A percentile compares a stretch with the other conserved stretches of the same genome.
phyloP scores from a whole-genome alignment of 2,329 filamentous ascomycete genomes.

The Penicillium sp. region DNA sequence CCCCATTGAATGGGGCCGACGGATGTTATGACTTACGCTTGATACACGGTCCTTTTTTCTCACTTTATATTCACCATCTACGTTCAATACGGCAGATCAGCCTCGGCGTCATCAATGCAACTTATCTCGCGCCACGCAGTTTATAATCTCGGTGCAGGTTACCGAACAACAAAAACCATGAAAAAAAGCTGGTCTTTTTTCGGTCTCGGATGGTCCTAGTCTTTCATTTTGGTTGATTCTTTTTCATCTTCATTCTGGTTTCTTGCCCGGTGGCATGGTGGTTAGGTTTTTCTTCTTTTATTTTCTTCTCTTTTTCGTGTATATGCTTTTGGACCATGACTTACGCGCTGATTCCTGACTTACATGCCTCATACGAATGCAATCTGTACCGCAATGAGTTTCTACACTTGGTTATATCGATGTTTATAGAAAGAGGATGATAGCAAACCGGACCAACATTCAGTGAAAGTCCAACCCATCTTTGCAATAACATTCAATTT shows the following conservation, averaged over 20 bases:
- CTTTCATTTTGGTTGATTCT: slow-evolving; percentile 8
- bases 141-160: slow-evolving; percentile 18
- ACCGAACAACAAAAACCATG: slow-evolving; percentile 19
- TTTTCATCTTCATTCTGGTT: neutral
- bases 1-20: slow-evolving; percentile 26
- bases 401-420: slow-evolving; percentile 5
- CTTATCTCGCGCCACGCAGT: slow-evolving; percentile 14
- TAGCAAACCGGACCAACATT: neutral
- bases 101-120: slow-evolving; percentile 9
- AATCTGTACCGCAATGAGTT: slow-evolving; percentile 16
- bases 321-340: slow-evolving; percentile 10
- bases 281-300: slow-evolving; percentile 9
- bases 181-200: slow-evolving; percentile 35
- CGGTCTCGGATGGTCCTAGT: slow-evolving; percentile 10
- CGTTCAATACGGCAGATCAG: slow-evolving; percentile 12
- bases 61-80: slow-evolving; percentile 9
- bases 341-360: slow-evolving; percentile 12
- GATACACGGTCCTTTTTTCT: slow-evolving; percentile 20
- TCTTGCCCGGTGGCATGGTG: neutral
- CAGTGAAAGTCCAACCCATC: neutral
- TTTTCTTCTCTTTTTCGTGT: slow-evolving; percentile 5
- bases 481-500: slow-evolving; percentile 9
- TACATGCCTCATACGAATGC: slow-evolving; percentile 14
- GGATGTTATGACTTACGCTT: slow-evolving; percentile 37
- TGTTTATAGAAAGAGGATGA: slow-evolving; percentile 18